Conservation (phyloP, 225 moss, liverwort and hornwort genomes). For the Pseudoscleropodium purum region DNA sequence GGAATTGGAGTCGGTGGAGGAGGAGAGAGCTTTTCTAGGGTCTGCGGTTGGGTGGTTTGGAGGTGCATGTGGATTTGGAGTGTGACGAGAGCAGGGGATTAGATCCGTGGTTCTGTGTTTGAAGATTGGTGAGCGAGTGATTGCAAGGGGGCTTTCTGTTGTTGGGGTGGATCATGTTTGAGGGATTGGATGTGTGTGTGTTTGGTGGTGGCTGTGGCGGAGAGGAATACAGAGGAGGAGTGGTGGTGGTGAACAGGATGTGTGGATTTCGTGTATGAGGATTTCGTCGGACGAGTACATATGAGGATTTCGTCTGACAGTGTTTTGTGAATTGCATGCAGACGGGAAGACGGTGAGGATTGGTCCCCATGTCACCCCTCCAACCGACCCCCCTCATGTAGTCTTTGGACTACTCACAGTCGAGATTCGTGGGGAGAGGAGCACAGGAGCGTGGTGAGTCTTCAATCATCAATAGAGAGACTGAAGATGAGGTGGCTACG, state of each 20-base stretch:
- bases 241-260: background rate
- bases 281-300: background rate
- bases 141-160: background rate
- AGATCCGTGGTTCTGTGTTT: background rate
- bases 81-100: background rate
- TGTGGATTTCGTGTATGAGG: background rate
- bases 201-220: background rate
- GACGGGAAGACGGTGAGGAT: conserved; percentile 10
- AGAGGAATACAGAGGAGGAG: background rate
- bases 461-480: background rate
- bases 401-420: conserved; percentile 23
- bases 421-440: background rate
- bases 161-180: background rate
- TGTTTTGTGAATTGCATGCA: background rate
- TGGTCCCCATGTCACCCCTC: conserved; percentile 1
- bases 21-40: background rate
- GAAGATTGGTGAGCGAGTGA: background rate
- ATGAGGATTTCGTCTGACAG: background rate
- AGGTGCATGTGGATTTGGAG: background rate
- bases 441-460: background rate
- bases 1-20: background rate
- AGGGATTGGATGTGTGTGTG: background rate
- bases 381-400: conserved; percentile 6
- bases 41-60: background rate
- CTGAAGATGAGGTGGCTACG: conserved; percentile 44